Conservation (phyloP, 768 basidiomycete genomes). For the Mycena chlorophos region DNA sequence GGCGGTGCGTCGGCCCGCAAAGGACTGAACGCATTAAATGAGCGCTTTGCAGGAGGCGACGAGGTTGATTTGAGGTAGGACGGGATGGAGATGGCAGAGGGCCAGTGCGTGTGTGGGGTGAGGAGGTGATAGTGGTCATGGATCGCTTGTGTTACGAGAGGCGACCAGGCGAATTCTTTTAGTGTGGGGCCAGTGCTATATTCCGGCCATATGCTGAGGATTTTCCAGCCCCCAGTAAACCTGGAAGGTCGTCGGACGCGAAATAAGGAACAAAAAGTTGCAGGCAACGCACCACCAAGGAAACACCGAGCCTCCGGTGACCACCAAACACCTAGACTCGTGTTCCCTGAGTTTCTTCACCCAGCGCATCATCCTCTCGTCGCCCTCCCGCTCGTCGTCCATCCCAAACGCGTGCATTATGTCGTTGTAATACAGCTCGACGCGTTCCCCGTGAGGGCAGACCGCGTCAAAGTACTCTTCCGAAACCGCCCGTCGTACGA, state of each 20-base stretch:
- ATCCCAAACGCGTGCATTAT: background rate
- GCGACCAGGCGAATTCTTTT: slow-evolving; percentile 14
- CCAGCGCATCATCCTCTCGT: slow-evolving; percentile 2
- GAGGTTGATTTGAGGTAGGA: background rate
- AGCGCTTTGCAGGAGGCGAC: background rate
- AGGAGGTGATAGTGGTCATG: slow-evolving; percentile 6
- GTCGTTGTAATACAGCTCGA: background rate
- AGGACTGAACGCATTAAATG: slow-evolving; percentile 3
- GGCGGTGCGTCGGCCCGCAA: slow-evolving; percentile 5
- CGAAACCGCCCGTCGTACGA: background rate
- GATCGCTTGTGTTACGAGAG: slow-evolving; percentile 9
- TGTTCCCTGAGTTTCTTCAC: background rate
- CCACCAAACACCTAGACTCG: background rate
- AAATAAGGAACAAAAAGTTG: background rate
- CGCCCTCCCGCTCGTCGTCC: background rate
- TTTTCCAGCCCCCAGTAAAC: background rate
- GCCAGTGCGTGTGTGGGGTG: too few relatives aligned
- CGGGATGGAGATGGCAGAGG: background rate
- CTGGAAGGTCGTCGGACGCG: background rate
- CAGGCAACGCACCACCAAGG: background rate
- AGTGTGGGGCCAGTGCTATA: slow-evolving; percentile 8
- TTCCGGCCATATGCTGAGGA: slow-evolving; percentile 9
- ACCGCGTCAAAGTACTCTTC: background rate
- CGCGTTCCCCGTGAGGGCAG: too few relatives aligned
- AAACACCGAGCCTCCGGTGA: background rate